Evolutionary conservation across 2,329 filamentous ascomycete species (phyloP).

Genomic region (Monosporascus sp.): DNA sequence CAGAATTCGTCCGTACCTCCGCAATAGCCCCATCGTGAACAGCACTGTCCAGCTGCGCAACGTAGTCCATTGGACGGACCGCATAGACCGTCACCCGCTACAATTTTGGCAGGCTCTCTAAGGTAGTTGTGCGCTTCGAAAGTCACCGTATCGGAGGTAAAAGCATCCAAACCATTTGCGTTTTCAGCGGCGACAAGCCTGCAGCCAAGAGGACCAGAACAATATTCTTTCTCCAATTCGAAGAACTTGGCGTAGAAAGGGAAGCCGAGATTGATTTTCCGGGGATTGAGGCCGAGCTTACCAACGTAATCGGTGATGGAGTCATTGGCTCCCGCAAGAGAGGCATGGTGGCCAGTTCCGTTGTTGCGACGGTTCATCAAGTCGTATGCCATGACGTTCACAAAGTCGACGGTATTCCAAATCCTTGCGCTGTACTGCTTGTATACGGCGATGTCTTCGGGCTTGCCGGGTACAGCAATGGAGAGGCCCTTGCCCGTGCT

Average conservation of each 20-base stretch:
- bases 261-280: slow-evolving; percentile 55
- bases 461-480: slow-evolving; percentile 59
- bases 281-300: slow-evolving; percentile 40
- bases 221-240: slow-evolving; percentile 39
- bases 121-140: slow-evolving; percentile 31
- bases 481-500: slow-evolving; percentile 52
- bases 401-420: slow-evolving; percentile 55
- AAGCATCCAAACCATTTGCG: slow-evolving; percentile 48
- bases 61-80: neutral
- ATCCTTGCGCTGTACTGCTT: slow-evolving; percentile 55
- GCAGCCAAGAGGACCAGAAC: slow-evolving; percentile 42
- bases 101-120: neutral
- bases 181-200: slow-evolving; percentile 51
- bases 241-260: slow-evolving; percentile 63
- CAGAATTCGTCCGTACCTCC: neutral
- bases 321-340: slow-evolving; percentile 45
- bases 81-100: neutral
- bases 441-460: slow-evolving; percentile 64
- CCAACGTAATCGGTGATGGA: slow-evolving; percentile 31
- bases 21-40: neutral
- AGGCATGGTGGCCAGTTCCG: slow-evolving; percentile 56
- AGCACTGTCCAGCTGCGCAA: neutral
- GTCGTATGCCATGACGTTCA: slow-evolving; percentile 71
- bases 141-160: slow-evolving; percentile 54
- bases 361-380: slow-evolving; percentile 65